Percentiles rank a stretch among this genome's conserved stretches.
Evolutionary conservation across 345 rosid genomes (phyloP).

Genomic region (Eucalyptus regnans): DNA sequence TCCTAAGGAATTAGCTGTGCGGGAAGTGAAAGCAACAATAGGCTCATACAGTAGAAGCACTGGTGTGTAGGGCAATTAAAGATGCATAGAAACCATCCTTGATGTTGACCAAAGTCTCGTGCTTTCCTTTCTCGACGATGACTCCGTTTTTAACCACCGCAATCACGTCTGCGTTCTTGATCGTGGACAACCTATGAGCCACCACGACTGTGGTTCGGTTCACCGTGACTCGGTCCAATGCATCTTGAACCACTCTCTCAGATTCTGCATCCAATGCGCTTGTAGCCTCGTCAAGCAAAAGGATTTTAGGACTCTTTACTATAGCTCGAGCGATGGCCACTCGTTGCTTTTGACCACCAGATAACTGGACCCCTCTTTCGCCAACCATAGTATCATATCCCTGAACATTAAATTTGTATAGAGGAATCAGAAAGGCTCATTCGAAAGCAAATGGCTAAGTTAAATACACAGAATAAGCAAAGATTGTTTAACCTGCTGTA

Average conservation of each 20-base stretch:
- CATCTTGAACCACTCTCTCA: conserved; percentile 41
- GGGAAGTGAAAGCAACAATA: not conserved
- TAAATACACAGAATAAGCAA: not conserved
- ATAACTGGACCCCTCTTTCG: conserved; percentile 43
- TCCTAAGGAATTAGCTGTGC: not conserved
- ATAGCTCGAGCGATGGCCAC: conserved; percentile 53
- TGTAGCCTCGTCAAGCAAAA: conserved; percentile 53
- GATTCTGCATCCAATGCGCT: conserved; percentile 57
- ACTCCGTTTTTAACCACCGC: conserved; percentile 50
- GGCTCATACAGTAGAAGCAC: conserved; percentile 8
- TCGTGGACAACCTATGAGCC: conserved; percentile 43
- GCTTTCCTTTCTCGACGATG: conserved; percentile 52
- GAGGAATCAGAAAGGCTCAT: not conserved
- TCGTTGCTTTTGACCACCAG: conserved; percentile 54
- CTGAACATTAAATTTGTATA: conserved; percentile 5
- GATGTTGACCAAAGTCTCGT: conserved; percentile 27
- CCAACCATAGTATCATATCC: conserved; percentile 47
- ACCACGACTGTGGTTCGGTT: conserved; percentile 34
- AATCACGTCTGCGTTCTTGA: conserved; percentile 46
- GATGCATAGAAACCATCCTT: conserved; percentile 37
- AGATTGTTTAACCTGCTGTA: conserved; percentile 40
- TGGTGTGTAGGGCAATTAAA: conserved; percentile 26
- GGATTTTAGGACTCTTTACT: conserved; percentile 31
- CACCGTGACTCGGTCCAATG: conserved; percentile 35
- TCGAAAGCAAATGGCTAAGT: not conserved